These are phyloP conservation scores for Clitoria ternatea DNA, from an alignment of 306 rosid genomes.

Conservation along the genomic window DNA sequence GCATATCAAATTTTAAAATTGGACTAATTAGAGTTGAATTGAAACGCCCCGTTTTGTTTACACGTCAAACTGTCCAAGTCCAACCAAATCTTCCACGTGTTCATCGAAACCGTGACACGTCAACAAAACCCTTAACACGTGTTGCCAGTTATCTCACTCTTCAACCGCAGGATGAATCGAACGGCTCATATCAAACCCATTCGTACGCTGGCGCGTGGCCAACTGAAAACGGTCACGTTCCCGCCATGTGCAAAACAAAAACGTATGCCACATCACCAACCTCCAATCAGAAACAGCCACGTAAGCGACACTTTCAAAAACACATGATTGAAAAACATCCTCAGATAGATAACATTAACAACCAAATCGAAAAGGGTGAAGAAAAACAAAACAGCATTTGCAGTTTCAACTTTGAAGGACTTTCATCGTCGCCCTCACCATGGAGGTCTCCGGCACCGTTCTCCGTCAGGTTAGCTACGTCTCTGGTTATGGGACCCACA, in stretches of 20 bases:
- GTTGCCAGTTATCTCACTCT: neutral
- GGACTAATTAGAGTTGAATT: too few species aligned
- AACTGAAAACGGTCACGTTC: slow-evolving; percentile 26
- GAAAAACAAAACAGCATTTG: neutral
- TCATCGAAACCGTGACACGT: neutral
- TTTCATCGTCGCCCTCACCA: slow-evolving; percentile 5
- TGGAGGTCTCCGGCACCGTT: slow-evolving; percentile 72
- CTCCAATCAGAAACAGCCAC: slow-evolving; percentile 34
- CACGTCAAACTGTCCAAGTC: neutral
- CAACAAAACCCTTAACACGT: neutral
- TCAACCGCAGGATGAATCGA: neutral
- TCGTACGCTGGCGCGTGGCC: slow-evolving; percentile 29
- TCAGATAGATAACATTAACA: neutral
- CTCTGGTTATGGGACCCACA: neutral
- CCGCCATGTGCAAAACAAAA: neutral
- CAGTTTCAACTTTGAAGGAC: neutral
- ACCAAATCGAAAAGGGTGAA: neutral
- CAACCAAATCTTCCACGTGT: neutral
- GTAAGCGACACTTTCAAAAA: neutral
- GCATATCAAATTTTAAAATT: too few species aligned
- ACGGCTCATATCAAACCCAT: neutral
- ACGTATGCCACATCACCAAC: slow-evolving; percentile 20
- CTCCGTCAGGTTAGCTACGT: slow-evolving; percentile 32
- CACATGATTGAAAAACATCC: neutral
- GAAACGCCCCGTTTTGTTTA: neutral